A percentile compares a stretch with the other conserved stretches of the same genome.
Evolutionary conservation across 176 grass and related monocot species (phyloP).

Genomic region (Musa itinerans): DNA sequence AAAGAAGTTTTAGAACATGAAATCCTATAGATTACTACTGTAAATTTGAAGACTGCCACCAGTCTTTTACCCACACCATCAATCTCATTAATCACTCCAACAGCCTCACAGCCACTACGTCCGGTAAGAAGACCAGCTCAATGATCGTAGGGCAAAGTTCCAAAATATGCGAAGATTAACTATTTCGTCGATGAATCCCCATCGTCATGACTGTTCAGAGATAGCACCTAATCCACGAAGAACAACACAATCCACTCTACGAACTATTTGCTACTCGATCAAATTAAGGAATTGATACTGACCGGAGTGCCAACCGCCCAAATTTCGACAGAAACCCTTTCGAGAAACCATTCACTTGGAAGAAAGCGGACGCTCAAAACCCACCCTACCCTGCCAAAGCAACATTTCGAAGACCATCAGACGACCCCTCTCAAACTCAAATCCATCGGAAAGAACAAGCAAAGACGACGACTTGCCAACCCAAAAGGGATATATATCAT

Average conservation of each 20-base stretch:
- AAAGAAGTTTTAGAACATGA: too few species aligned
- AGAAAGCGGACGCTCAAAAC: slow-evolving; percentile 63
- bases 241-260: neutral
- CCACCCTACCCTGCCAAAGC: slow-evolving; percentile 59
- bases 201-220: neutral
- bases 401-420: neutral
- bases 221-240: neutral
- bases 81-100: too few species aligned
- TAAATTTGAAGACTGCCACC: too few species aligned
- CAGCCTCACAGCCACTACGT: too few species aligned
- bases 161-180: neutral
- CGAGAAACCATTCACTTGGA: slow-evolving; percentile 49
- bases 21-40: too few species aligned
- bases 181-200: too few species aligned
- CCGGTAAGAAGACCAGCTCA: too few species aligned
- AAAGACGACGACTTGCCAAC: too few species aligned
- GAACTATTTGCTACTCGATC: neutral
- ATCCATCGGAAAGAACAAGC: too few species aligned
- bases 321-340: slow-evolving; percentile 38
- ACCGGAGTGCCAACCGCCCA: slow-evolving; percentile 71
- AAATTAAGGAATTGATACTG: slow-evolving; percentile 4
- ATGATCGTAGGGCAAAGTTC: too few species aligned
- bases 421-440: neutral
- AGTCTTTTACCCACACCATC: too few species aligned
- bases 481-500: too few species aligned